Evolutionary conservation across 495 filamentous ascomycete genomes (phyloP), one percentile per base, ranked within the genome.

Genomic region (Arthonia radiata): DNA sequence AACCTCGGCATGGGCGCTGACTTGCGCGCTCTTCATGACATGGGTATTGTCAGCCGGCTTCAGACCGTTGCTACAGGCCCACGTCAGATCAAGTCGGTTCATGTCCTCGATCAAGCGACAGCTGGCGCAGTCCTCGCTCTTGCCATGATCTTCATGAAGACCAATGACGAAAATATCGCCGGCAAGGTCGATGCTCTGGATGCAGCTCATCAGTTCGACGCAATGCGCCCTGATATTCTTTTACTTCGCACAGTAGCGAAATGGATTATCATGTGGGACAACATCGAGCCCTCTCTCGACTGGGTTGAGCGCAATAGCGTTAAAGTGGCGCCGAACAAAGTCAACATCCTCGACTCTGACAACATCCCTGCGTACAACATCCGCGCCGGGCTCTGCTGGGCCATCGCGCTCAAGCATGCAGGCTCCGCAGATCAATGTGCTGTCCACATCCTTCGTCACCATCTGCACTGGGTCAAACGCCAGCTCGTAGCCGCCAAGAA

Each of bases 101-200:
- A 99, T 39, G 64, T 93, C 11, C 60, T 94, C 1, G 86, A 99
- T 36, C 72, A 80, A 38, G 81, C 86, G 14, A 86, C 78, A 12
- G 75, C 86, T 17, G 83, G 71, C 22, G 81, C 86, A 1, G 80
- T 78, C 2, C 59, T 94, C 26, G 81, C 86, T 2, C 58, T 93
- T 26, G 68, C 79, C n/a, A 61, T 94, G 22, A 83, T 94, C 24
- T 99, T 81, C 46, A 89, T 99, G 81, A 94, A 93, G 44, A 79
- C 89, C 0, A 73, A 83, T 30, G 75, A 99, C 39, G 61, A 70
- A 29, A 64, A 67, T n/a, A 54, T 99, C 25, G 89, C 86, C 3
- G 64, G 69, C 29, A 94, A 91, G 51, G 71, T 99, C 19, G 79
- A 93, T 42, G 67, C 93, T 1, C 86, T 89, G 4, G 75, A 92